phyloP scores from a whole-genome alignment of 129 eudicot species.

The Kitagawia praeruptora region DNA sequence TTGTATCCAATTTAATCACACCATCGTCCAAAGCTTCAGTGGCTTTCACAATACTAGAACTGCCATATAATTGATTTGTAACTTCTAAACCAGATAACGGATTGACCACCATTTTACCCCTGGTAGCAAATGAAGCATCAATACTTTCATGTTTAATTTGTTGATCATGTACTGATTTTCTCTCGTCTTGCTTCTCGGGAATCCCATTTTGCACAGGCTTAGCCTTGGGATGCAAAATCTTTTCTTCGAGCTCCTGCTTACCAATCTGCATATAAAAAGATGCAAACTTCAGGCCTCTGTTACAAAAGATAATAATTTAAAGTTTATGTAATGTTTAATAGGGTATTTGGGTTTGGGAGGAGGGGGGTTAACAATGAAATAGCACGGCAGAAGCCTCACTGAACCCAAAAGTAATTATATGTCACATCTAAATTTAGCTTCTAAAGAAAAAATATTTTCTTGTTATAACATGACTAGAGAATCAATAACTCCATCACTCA shows the following conservation, averaged over 20 bases:
- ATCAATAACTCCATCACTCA: not conserved
- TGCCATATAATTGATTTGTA: slow-evolving; percentile 20
- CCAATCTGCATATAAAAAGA: slow-evolving; percentile 37
- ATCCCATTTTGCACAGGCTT: slow-evolving; percentile 40
- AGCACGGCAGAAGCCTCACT: not conserved
- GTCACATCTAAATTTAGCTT: no score
- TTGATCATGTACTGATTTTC: slow-evolving; percentile 20
- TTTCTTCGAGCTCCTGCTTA: slow-evolving; percentile 38
- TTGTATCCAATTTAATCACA: slow-evolving; percentile 32
- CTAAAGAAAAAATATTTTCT: no score
- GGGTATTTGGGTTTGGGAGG: not conserved
- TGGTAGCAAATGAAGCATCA: slow-evolving; percentile 3
- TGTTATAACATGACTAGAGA: not conserved
- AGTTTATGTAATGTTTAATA: not conserved
- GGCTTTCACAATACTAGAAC: slow-evolving; percentile 30
- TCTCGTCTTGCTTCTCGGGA: slow-evolving; percentile 22
- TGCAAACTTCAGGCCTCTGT: not conserved
- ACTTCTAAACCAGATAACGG: slow-evolving; percentile 18
- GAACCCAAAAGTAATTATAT: not conserved
- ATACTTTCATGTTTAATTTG: slow-evolving; percentile 17
- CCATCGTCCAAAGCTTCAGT: slow-evolving; percentile 31
- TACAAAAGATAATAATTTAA: not conserved
- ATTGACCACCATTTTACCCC: slow-evolving; percentile 19
- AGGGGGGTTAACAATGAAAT: not conserved
- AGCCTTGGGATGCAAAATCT: slow-evolving; percentile 26